Evolutionary conservation across 169 alveolate genomes (phyloP).

Genomic region (Eimeria nieschulzi): DNA sequence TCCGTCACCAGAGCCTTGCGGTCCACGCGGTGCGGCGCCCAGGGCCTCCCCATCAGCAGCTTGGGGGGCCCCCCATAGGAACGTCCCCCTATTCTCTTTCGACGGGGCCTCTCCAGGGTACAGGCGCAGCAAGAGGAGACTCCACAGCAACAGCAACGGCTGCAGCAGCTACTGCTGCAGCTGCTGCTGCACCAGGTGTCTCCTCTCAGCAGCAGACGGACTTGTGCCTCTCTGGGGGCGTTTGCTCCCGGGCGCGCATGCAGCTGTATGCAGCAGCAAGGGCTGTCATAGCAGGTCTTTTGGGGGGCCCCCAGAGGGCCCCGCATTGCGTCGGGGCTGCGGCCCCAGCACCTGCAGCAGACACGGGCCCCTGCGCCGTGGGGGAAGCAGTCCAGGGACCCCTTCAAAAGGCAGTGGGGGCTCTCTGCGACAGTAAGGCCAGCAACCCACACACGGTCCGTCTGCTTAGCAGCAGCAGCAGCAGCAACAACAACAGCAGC

Average conservation of each 20-base stretch:
- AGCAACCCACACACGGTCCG: not conserved
- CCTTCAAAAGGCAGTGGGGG: not conserved
- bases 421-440: not conserved
- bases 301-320: not conserved
- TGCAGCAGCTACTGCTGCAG: slow-evolving; percentile 9
- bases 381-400: not conserved
- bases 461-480: slow-evolving; percentile 8
- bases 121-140: not conserved
- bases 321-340: not conserved
- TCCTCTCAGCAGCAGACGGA: slow-evolving; percentile 28
- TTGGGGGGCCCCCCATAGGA: not conserved
- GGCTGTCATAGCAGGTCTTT: not conserved
- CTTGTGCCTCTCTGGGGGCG: slow-evolving; percentile 23
- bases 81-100: not conserved
- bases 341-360: slow-evolving; percentile 7
- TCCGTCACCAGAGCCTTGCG: not conserved
- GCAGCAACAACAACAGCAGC: not conserved
- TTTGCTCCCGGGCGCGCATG: slow-evolving; percentile 10
- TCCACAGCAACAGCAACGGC: not conserved
- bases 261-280: slow-evolving; percentile 11
- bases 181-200: not conserved
- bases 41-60: slow-evolving; percentile 16
- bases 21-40: not conserved
- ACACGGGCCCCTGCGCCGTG: not conserved
- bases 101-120: not conserved